Conservation (phyloP, 139 green algal genomes). For the Auxenochlorella pyrenoidosa region DNA sequence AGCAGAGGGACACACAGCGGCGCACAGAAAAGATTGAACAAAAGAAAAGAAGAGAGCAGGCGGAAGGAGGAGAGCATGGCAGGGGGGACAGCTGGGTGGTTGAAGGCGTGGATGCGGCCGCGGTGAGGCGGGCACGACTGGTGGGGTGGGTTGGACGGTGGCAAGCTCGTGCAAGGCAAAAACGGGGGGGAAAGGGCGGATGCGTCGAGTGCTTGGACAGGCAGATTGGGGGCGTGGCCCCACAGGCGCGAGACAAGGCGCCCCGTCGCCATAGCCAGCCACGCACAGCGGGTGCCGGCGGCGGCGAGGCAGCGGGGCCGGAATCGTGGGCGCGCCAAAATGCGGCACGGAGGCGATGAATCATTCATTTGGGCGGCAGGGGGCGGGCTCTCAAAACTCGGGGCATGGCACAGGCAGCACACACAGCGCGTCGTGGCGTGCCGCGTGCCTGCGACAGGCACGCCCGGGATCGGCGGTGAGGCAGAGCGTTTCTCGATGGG, state of each 20-base stretch:
- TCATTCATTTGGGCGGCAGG: conserved; percentile 5
- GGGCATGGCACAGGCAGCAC: not conserved
- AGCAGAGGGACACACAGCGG: no score
- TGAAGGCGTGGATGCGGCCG: no score
- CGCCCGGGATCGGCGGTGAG: not conserved
- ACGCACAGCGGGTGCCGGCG: not conserved
- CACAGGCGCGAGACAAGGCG: not conserved
- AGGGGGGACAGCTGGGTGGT: no score
- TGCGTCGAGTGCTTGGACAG: not conserved
- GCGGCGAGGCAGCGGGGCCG: not conserved
- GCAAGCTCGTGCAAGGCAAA: not conserved
- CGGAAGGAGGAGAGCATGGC: no score
- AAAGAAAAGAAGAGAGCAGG: no score
- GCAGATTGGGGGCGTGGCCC: not conserved
- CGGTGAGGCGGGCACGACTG: no score
- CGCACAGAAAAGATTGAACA: no score
- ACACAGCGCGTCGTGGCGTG: no score
- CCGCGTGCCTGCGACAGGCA: no score
- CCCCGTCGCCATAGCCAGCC: no score
- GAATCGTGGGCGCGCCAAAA: no score
- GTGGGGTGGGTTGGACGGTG: not conserved
- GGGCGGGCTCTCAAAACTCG: not conserved
- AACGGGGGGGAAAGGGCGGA: not conserved
- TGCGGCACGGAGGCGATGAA: not conserved
- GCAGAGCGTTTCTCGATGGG: not conserved